Conservation (phyloP, 2,329 filamentous ascomycete genomes). For the Lanzia echinophila region DNA sequence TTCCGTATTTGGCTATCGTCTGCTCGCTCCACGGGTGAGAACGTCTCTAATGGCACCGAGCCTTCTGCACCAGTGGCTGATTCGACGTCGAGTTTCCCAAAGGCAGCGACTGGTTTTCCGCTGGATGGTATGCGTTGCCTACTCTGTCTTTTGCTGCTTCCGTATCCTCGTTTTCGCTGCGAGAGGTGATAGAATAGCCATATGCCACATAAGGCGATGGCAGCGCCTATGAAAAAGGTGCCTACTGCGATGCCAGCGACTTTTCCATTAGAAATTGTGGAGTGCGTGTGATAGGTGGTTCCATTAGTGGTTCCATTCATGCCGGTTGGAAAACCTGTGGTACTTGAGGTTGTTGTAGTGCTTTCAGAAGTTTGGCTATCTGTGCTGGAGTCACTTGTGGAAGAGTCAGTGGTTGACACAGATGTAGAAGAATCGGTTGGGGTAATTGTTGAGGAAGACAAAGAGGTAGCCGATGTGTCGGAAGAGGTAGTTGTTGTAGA, state of each 20-base stretch:
- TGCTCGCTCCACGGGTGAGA: constrained; percentile 33
- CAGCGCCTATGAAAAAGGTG: constrained; percentile 29
- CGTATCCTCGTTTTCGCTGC: neutral
- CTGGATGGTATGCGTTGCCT: too few relatives aligned
- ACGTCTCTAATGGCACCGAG: constrained; percentile 11
- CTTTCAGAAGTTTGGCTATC: neutral
- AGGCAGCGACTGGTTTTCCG: too few relatives aligned
- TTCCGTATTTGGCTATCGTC: constrained; percentile 32
- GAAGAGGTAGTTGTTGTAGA: too few relatives aligned
- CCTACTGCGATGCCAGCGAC: constrained; percentile 34
- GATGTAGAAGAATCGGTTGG: neutral
- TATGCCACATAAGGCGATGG: neutral
- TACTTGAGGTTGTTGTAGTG: neutral
- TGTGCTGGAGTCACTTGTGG: too few relatives aligned
- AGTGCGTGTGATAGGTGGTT: neutral
- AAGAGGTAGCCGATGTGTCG: too few relatives aligned
- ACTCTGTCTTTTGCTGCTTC: neutral
- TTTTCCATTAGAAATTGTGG: constrained; percentile 15
- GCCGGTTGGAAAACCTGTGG: too few relatives aligned
- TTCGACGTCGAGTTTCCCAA: too few relatives aligned
- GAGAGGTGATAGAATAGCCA: neutral
- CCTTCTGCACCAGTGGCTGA: too few relatives aligned
- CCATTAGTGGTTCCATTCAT: too few relatives aligned
- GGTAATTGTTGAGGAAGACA: too few relatives aligned
- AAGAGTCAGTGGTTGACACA: neutral